These are phyloP conservation scores for Microdochium trichocladiopsis DNA, from an alignment of 2,329 filamentous ascomycete species.

Conservation along the genomic window DNA sequence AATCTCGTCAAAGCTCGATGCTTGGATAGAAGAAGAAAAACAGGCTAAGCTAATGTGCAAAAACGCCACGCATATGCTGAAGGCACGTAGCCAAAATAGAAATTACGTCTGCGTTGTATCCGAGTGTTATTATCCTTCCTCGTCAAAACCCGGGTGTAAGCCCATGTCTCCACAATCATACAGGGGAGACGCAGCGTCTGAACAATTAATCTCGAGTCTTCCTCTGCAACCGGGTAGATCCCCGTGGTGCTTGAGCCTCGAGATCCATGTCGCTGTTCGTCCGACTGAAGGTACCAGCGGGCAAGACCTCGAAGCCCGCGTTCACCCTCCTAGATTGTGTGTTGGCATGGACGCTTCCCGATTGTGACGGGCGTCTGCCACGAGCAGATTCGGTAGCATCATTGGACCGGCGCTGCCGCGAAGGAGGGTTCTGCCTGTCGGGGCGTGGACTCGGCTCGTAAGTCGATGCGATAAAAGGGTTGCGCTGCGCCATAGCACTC, in stretches of 20 bases:
- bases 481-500: constrained; percentile 8
- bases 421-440: not conserved
- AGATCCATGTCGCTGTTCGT: constrained; percentile 10
- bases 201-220: not conserved
- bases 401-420: not conserved
- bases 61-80: not conserved
- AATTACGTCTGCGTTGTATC: not conserved
- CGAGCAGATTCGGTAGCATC: not conserved
- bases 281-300: constrained; percentile 16
- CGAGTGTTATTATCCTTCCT: not conserved
- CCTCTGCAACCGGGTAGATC: not conserved
- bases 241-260: constrained; percentile 4
- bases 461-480: constrained; percentile 6
- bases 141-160: not conserved
- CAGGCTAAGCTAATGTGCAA: not conserved
- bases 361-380: constrained; percentile 10
- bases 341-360: constrained; percentile 14
- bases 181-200: not conserved
- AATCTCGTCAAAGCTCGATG: not conserved
- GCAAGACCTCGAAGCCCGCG: constrained; percentile 20
- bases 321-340: constrained; percentile 17
- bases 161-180: not conserved
- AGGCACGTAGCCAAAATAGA: not conserved
- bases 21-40: not conserved
- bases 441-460: not conserved